These are phyloP conservation scores for Aureobasidium vineae DNA, from an alignment of 2,329 filamentous ascomycete species.

Conservation along the genomic window DNA sequence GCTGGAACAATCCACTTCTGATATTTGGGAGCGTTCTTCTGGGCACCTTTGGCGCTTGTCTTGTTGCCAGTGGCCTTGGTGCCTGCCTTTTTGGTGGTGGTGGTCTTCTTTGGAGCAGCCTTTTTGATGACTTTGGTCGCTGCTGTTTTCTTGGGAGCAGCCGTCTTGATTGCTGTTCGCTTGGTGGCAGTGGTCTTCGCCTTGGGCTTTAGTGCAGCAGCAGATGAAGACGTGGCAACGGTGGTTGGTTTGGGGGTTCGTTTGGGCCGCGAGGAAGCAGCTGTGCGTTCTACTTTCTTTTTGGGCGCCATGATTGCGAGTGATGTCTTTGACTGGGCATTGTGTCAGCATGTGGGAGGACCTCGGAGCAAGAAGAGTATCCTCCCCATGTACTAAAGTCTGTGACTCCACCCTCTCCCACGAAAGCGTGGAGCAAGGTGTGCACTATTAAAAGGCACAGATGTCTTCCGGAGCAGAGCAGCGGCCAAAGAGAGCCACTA, in stretches of 20 bases:
- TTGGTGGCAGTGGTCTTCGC: conserved; percentile 21
- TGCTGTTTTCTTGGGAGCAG: conserved; percentile 24
- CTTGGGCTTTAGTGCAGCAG: background rate
- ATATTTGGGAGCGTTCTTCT: background rate
- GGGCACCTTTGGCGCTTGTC: background rate
- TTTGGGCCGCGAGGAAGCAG: conserved; percentile 7
- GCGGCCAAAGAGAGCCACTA: background rate
- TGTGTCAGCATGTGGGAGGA: background rate
- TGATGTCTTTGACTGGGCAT: background rate
- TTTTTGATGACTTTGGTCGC: conserved; percentile 12
- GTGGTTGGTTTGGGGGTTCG: background rate
- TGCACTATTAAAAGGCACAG: background rate
- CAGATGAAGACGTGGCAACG: background rate
- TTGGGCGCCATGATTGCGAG: background rate
- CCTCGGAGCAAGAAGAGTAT: background rate
- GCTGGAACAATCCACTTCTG: background rate
- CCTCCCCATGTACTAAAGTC: background rate
- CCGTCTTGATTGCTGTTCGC: conserved; percentile 28
- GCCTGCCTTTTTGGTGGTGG: conserved; percentile 8
- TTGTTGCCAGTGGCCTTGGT: background rate
- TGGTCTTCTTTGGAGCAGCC: conserved; percentile 11
- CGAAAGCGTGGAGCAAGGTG: no score
- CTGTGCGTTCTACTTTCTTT: conserved; percentile 9
- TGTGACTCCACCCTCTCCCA: background rate
- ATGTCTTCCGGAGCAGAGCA: background rate